Base-by-base conservation (phyloP, 176 grass and related monocot species). In the Aechmea fasciata region DNA sequence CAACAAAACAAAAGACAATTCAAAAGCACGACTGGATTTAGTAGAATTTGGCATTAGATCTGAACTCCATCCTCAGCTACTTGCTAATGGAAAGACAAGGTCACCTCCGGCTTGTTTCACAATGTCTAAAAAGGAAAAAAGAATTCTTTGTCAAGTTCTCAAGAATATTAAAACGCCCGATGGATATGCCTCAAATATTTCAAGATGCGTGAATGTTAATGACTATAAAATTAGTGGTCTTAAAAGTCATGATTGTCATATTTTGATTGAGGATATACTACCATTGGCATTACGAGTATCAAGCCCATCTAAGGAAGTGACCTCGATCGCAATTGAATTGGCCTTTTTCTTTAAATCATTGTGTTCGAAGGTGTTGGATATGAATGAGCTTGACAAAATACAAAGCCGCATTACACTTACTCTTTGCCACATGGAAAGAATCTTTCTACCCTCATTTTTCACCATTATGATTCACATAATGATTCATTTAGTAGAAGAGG, bases 191-290 rank as follows among this genome's bases (percentile, higher is more conserved):
- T 50, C 17, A 29, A 70, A 6, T 57, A 33, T 33, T 33, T 33
- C 29, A 33, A 33, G 29, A 33, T 33, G 29, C 4, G 29, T 33
- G 2, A 33, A 70, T 64, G 47, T 70, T 19, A 13, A 71, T 3
- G 51, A 48, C 14, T 47, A 54, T 13, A 79, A 79, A 61, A 28
- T 78, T 10, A 15, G 11, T 0, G 52, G 76, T 2, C 48, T 78
- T 50, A 78, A 78, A 26, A 57, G 50, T 29, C 76, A 78, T 64
- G 67, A 78, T 63, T 63, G 52, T 10, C 76, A 78, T 51, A n/a
- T 78, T 13, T 70, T 79, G 19, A 68, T 78, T 25, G 65, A 78
- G 48, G 2, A 66, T 8, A 15, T 78, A 11, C 8, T 78, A 10
- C 73, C 61, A 2, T 13, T 75, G 3, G 66, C 66, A 28, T 71